Base-by-base conservation (phyloP, 371 early-diverging fungal genomes). In the Mortierella polycephala region DNA sequence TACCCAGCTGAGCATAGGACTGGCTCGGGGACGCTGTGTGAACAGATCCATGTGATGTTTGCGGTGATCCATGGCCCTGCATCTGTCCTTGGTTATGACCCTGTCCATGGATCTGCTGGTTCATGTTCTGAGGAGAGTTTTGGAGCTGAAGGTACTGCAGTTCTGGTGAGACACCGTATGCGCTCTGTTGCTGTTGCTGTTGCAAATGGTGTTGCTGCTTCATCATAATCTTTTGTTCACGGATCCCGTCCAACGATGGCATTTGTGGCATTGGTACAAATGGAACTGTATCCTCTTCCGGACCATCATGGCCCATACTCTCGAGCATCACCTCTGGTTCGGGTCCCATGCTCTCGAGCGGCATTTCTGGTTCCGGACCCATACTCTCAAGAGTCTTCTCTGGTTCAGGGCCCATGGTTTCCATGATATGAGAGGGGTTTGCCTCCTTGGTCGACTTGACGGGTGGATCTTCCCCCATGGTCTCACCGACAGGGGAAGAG, bases 261-360 rank as follows among this genome's bases (percentile, higher is more conserved):
- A 77, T 49, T 39, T 72, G 72, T 1, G 79, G 79, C 79, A 77
- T 77, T 5, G 79, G 58, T 11, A 79, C 66, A 65, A 41, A 72
- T 2, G 65, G 66, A 12, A 69, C 65, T 0, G 57, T 21, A 0
- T 59, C 59, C 44, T 74, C 50, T 46, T 63, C 39, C 12, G 44
- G 71, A 20, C 75, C 75, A 67, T 77, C 72, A 10, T 71, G 65
- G n/a, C 76, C 77, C 77, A 77, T 77, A 57, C 79, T 77, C 69
- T 77, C 79, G 12, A 67, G 45, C 10, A 56, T 20, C 40, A 23
- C 52, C 47, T 77, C 79, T 3, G 79, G 69, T 13, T 77, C 79
- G 5, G 65, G 57, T 11, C 79, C 79, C 79, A 77, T 77, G 57
- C 79, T 77, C 66, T 77, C 79, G 13, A 72, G 50, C 6, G 66